A percentile compares a stretch with the other conserved stretches of the same genome.
Evolutionary conservation across 768 basidiomycete species (phyloP).

Genomic region (Leccinum longicurvipes): DNA sequence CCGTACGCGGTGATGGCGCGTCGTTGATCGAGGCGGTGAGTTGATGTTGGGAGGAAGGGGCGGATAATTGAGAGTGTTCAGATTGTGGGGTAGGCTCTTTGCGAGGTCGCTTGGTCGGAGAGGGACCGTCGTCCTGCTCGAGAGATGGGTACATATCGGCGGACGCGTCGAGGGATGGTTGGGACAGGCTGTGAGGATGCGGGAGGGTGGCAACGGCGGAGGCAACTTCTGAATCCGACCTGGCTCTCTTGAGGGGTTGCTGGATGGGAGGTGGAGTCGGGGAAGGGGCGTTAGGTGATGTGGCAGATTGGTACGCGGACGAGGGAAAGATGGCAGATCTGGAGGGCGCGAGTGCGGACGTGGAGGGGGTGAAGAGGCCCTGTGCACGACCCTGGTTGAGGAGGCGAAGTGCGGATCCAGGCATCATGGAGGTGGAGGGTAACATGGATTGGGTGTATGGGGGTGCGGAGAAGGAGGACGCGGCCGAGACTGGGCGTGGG

Average conservation of each 20-base stretch:
- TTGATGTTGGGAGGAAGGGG: conserved; percentile 19
- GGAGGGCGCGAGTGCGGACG: conserved; percentile 51
- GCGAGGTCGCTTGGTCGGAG: conserved; percentile 70
- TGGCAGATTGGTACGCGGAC: conserved; percentile 43
- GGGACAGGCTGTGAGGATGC: conserved; percentile 17
- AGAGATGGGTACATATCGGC: conserved; percentile 45
- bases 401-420: conserved; percentile 79
- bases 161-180: conserved; percentile 31
- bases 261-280: conserved; percentile 49
- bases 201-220: conserved; percentile 14
- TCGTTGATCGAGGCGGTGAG: conserved; percentile 32
- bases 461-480: conserved; percentile 61
- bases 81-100: conserved; percentile 45
- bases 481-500: conserved; percentile 63
- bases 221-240: conserved; percentile 62
- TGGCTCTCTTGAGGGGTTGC: conserved; percentile 54
- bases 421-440: conserved; percentile 83
- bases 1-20: conserved; percentile 35
- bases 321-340: conserved; percentile 54
- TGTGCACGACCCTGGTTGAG: conserved; percentile 84
- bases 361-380: conserved; percentile 82
- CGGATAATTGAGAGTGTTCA: conserved; percentile 25
- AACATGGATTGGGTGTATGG: conserved; percentile 54
- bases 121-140: conserved; percentile 59
- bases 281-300: conserved; percentile 50